Evolutionary conservation across 73 alveolate species (phyloP).

Genomic region (Effrenium voratum): DNA sequence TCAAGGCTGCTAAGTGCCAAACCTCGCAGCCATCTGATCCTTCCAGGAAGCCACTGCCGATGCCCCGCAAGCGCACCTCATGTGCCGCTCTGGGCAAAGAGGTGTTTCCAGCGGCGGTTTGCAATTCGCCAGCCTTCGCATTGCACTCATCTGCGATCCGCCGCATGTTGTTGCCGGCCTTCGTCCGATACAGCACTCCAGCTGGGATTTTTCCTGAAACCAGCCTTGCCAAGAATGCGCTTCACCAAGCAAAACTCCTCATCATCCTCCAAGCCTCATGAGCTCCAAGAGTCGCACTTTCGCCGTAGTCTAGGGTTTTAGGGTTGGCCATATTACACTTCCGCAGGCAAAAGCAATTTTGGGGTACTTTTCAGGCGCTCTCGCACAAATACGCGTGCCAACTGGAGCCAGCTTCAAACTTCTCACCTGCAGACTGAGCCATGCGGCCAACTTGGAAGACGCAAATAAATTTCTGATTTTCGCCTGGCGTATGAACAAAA

Average conservation of each 20-base stretch:
- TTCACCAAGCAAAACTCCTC: slow-evolving; percentile 93
- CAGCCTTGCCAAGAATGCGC: slow-evolving; percentile 90
- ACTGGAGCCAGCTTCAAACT: too few species aligned
- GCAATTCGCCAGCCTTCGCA: slow-evolving; percentile 39
- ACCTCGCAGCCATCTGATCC: slow-evolving; percentile 91
- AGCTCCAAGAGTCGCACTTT: neutral
- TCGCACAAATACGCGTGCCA: neutral
- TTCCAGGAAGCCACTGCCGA: slow-evolving; percentile 93
- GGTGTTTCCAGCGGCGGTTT: neutral
- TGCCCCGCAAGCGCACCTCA: slow-evolving; percentile 89
- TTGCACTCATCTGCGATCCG: slow-evolving; percentile 86
- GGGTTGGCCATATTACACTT: too few species aligned
- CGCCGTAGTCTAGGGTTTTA: neutral
- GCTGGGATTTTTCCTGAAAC: neutral
- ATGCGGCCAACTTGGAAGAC: slow-evolving; percentile 74
- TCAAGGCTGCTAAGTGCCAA: neutral
- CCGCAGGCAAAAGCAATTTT: neutral
- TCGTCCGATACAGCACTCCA: neutral
- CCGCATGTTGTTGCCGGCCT: slow-evolving; percentile 93
- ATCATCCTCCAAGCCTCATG: slow-evolving; percentile 41
- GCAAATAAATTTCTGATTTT: slow-evolving; percentile 83
- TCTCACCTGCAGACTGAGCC: neutral
- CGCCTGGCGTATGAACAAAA: neutral
- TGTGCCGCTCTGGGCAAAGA: too few species aligned
- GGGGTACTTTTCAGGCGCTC: neutral